These are phyloP conservation scores for Vaccinium darrowii DNA, from an alignment of 148 eudicot genomes.

Conservation along the genomic window DNA sequence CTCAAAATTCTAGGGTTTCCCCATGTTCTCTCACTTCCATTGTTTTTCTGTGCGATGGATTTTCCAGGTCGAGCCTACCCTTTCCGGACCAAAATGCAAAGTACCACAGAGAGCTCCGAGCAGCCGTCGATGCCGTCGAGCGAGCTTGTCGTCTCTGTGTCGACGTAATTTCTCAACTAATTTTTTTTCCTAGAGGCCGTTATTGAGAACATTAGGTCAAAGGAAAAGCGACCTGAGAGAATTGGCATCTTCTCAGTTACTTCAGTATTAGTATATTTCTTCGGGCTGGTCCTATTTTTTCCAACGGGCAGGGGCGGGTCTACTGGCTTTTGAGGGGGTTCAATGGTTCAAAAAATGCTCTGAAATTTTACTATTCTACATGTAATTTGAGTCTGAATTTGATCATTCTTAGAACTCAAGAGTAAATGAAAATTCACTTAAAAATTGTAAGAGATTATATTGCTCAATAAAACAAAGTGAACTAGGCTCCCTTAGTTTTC, in stretches of 20 bases:
- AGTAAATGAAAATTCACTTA: too few species aligned
- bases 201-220: slow-evolving; percentile 1
- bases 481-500: too few species aligned
- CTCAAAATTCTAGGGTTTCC: slow-evolving; percentile 19
- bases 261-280: neutral
- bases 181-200: neutral
- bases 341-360: too few species aligned
- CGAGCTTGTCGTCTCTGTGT: slow-evolving; percentile 83
- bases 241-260: neutral
- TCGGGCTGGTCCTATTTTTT: too few species aligned
- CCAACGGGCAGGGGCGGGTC: too few species aligned
- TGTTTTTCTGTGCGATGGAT: neutral
- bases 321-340: too few species aligned
- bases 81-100: slow-evolving; percentile 57
- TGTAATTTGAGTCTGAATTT: too few species aligned
- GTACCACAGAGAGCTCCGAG: slow-evolving; percentile 68
- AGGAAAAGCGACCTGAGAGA: neutral
- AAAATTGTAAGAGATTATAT: too few species aligned
- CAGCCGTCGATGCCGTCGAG: slow-evolving; percentile 80
- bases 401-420: too few species aligned
- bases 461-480: too few species aligned
- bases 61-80: slow-evolving; percentile 60
- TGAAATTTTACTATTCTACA: too few species aligned
- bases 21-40: neutral
- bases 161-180: slow-evolving; percentile 42